Percentiles rank a stretch among this genome's conserved stretches.
Conservation (phyloP, 2,329 filamentous ascomycete species). For the Pseudogymnoascus sp. region DNA sequence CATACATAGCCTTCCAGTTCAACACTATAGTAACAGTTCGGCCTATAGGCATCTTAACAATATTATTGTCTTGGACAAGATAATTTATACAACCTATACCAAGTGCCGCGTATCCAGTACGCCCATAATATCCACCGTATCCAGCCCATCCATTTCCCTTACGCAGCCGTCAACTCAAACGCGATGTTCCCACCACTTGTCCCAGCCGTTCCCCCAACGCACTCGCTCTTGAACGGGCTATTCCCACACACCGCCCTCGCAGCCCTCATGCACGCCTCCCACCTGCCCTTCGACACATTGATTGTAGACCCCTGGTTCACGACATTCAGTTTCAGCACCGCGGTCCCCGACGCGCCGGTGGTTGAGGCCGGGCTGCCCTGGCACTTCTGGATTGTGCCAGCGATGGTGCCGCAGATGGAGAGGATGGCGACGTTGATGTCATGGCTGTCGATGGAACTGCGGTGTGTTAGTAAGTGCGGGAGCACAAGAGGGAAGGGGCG, state of each 20-base stretch:
- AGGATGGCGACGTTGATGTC: conserved; percentile 43
- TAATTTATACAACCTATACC: not conserved
- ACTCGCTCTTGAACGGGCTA: conserved; percentile 21
- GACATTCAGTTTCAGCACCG: conserved; percentile 40
- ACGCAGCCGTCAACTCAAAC: conserved; percentile 16
- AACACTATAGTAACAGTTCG: not conserved
- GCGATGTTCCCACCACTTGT: conserved; percentile 21
- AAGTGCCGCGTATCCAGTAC: not conserved
- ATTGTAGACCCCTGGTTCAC: conserved; percentile 40
- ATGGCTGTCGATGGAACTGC: conserved; percentile 28
- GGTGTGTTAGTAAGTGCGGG: not conserved
- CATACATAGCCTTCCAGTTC: not conserved
- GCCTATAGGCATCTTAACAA: not conserved
- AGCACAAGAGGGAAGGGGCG: not conserved
- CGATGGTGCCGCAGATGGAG: conserved; percentile 43
- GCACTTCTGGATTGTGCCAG: conserved; percentile 40
- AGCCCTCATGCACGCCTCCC: conserved; percentile 48
- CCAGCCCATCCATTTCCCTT: not conserved
- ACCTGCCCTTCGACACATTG: conserved; percentile 44
- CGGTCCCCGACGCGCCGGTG: conserved; percentile 39
- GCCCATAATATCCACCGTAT: not conserved
- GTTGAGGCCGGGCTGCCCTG: conserved; percentile 38
- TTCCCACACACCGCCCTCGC: conserved; percentile 29
- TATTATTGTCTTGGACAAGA: not conserved
- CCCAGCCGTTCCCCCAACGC: conserved; percentile 18